Evolutionary conservation across 2,329 filamentous ascomycete species (phyloP), one percentile per base, ranked within the genome.

Genomic region (Scopulariopsis brevicaulis): DNA sequence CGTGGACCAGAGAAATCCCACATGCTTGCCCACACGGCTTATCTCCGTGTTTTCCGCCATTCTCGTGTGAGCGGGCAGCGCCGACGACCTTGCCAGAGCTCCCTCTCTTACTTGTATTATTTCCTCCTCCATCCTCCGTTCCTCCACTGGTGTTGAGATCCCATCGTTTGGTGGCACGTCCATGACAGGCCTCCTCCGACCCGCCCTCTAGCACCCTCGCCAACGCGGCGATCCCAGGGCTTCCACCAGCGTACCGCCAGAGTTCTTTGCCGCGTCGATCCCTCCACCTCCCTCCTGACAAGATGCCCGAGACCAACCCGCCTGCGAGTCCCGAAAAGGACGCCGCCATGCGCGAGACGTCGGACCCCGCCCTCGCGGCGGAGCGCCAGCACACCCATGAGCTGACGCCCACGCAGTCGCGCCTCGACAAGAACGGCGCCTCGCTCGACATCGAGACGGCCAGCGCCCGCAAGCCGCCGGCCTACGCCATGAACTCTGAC

Each of bases 331-430:
- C 24, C 25, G 28, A 28, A 14, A 43, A 48, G 18, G 14, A 18
- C 32, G n/a, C 37, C 54, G 20, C 35, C 35, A 50, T 63, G 60
- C 66, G 65, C 46, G 64, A 66, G 60, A 66, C 65, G 59, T 62
- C 67, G 28, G 68, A 70, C 58, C 68, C 68, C 40, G 68, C 68
- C 20, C 65, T 73, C 55, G 68, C 74, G 46, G 67, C 70, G 52
- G 61, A 65, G 15, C 66, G 75, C 64, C 74, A 77, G 65, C 75
- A 76, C 58, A 67, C 64, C 14, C 77, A 79, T 63, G 61, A 66
- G 22, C 75, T 64, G 64, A 74, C 73, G 14, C 69, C 71, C 2
- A 60, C 66, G 20, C 67, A 72, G 62, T 65, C 53, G 60, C 69
- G 62, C 62, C 63, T 59, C 32, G 69, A 72, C 58, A 77, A 76